Percentiles rank a stretch among this genome's conserved stretches.
Conservation (phyloP, 1,284 basidiomycete genomes). For the Ceratobasidium sp. region DNA sequence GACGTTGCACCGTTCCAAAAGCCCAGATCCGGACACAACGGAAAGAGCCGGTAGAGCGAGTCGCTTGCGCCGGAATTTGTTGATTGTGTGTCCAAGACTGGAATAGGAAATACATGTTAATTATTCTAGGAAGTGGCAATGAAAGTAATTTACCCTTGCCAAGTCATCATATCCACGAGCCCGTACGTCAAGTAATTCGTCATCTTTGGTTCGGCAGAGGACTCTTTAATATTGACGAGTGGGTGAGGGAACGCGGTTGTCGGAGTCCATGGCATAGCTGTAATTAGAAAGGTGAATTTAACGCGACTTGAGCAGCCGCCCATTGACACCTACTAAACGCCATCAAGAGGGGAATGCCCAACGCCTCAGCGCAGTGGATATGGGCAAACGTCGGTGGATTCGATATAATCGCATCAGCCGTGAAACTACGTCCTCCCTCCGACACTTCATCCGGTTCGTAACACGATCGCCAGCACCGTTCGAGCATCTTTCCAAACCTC, state of each 20-base stretch:
- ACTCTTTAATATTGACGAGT: conserved; percentile 67
- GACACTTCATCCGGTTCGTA: conserved; percentile 63
- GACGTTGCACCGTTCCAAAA: conserved; percentile 69
- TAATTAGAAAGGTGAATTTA: not conserved
- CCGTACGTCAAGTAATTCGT: conserved; percentile 71
- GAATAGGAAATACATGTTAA: conserved; percentile 6
- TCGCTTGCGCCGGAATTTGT: conserved; percentile 67
- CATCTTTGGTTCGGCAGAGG: conserved; percentile 65
- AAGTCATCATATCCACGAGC: conserved; percentile 68
- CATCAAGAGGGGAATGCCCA: conserved; percentile 70
- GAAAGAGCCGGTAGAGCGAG: conserved; percentile 66
- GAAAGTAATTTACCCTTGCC: conserved; percentile 64
- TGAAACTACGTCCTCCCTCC: conserved; percentile 60
- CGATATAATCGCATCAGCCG: conserved; percentile 72
- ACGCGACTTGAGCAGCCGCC: conserved; percentile 22
- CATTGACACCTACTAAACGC: conserved; percentile 65
- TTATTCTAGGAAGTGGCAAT: not conserved
- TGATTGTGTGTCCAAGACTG: conserved; percentile 71
- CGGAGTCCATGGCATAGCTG: conserved; percentile 77
- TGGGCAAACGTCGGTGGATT: conserved; percentile 76
- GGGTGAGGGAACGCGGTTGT: conserved; percentile 75
- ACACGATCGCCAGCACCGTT: conserved; percentile 69
- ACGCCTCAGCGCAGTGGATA: conserved; percentile 72
- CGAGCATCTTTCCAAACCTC: conserved; percentile 60
- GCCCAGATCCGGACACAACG: conserved; percentile 64